Evolutionary conservation across 148 eudicot species (phyloP).

Genomic region (Arctostaphylos glauca): DNA sequence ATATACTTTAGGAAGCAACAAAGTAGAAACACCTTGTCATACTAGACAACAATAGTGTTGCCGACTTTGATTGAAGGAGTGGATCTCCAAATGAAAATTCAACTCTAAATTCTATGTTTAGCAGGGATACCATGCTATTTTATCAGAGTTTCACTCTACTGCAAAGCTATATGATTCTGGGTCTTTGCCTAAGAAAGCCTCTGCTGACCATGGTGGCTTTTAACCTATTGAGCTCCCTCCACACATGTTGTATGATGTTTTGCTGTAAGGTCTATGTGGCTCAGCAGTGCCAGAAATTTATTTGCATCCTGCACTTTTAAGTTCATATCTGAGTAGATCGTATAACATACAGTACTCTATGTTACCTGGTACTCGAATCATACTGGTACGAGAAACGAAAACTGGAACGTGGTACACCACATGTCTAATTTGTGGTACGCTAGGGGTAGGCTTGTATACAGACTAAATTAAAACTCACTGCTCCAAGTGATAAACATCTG

Average conservation of each 20-base stretch:
- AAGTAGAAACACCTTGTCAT: neutral
- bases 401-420: too few relatives aligned
- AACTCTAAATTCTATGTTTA: neutral
- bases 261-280: neutral
- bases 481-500: too few relatives aligned
- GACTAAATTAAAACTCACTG: too few relatives aligned
- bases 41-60: neutral
- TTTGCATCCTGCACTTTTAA: neutral
- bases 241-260: neutral
- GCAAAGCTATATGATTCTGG: neutral
- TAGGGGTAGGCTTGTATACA: too few relatives aligned
- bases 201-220: neutral
- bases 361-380: too few relatives aligned
- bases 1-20: neutral
- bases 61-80: neutral
- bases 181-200: neutral
- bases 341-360: neutral
- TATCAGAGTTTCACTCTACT: neutral
- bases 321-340: neutral
- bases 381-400: too few relatives aligned
- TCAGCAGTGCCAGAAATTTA: neutral
- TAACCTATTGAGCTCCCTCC: neutral
- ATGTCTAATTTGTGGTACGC: too few relatives aligned
- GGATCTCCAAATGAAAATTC: conserved; percentile 2
- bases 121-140: conserved; percentile 7